A percentile compares a stretch with the other conserved stretches of the same genome.
phyloP scores from a whole-genome alignment of 352 stramenopile genomes.

The Globisporangium megalacanthum region DNA sequence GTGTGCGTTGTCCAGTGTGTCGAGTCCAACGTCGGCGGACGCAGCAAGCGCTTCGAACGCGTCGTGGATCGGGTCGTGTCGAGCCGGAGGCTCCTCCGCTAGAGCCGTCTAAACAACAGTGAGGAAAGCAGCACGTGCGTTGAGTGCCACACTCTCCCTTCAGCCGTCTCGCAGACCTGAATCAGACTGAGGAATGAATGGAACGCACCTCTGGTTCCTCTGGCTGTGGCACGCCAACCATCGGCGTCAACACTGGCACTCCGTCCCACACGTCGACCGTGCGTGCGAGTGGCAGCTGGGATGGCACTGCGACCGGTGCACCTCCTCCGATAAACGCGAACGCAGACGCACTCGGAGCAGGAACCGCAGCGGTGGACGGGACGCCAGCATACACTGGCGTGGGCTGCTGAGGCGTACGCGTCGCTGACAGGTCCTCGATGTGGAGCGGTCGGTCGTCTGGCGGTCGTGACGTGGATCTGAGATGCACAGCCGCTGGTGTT shows the following conservation, averaged over 20 bases:
- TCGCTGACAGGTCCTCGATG: conserved; percentile 13
- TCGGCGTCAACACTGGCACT: conserved; percentile 40
- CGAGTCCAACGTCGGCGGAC: conserved; percentile 33
- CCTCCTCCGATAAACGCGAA: conserved; percentile 43
- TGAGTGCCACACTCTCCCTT: not conserved
- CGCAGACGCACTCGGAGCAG: conserved; percentile 21
- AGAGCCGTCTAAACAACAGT: not conserved
- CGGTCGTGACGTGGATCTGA: conserved; percentile 11
- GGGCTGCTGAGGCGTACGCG: conserved; percentile 3
- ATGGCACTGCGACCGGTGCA: not conserved
- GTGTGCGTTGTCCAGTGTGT: conserved; percentile 26
- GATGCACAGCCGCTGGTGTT: not conserved
- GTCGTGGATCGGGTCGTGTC: conserved; percentile 71
- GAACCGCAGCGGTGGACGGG: conserved; percentile 4
- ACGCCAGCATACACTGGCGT: conserved; percentile 1
- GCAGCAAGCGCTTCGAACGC: conserved; percentile 66
- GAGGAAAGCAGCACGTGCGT: not conserved
- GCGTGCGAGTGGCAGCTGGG: conserved; percentile 14
- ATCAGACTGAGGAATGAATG: no score
- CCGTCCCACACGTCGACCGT: conserved; percentile 52
- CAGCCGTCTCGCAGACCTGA: no score
- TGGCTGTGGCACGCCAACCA: conserved; percentile 1
- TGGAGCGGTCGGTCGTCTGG: conserved; percentile 10
- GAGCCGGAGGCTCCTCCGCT: not conserved
- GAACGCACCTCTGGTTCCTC: conserved; percentile 3